A percentile compares a stretch with the other conserved stretches of the same genome.
Evolutionary conservation across 1,139 yeast genomes (phyloP).

Genomic region (Suhomyces bokatorum): DNA sequence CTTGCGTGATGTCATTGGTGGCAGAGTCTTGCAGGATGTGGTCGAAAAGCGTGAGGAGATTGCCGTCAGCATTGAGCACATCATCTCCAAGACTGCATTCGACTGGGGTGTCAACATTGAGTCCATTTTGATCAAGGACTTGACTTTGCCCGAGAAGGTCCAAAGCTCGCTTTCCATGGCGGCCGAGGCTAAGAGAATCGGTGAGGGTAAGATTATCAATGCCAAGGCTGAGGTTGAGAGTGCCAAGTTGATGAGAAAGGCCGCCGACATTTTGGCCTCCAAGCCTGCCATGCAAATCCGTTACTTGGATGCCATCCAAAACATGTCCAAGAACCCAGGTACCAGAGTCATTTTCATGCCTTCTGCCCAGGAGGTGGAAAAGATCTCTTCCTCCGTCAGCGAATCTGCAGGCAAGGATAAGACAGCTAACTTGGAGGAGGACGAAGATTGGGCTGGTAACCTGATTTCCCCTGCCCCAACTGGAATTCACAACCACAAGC

Average conservation of each 20-base stretch:
- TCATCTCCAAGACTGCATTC: slow-evolving; percentile 62
- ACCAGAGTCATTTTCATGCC: slow-evolving; percentile 79
- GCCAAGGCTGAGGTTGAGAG: slow-evolving; percentile 78
- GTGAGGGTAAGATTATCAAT: slow-evolving; percentile 75
- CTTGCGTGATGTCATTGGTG: slow-evolving; percentile 70
- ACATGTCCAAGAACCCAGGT: slow-evolving; percentile 63
- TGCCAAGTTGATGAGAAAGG: slow-evolving; percentile 76
- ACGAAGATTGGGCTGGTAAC: slow-evolving; percentile 19
- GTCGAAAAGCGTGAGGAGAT: slow-evolving; percentile 76
- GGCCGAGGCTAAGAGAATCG: slow-evolving; percentile 74
- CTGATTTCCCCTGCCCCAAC: slow-evolving; percentile 4
- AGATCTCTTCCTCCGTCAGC: slow-evolving; percentile 20
- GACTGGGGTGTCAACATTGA: slow-evolving; percentile 77
- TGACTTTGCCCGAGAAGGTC: slow-evolving; percentile 56
- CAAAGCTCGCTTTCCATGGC: slow-evolving; percentile 70
- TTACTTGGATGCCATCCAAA: slow-evolving; percentile 78
- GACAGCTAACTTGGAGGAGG: slow-evolving; percentile 18
- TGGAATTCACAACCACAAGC: slow-evolving; percentile 12
- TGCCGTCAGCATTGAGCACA: slow-evolving; percentile 63
- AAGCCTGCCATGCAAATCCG: slow-evolving; percentile 81
- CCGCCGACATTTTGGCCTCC: slow-evolving; percentile 74
- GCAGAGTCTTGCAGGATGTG: slow-evolving; percentile 67
- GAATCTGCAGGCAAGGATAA: slow-evolving; percentile 10
- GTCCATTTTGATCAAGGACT: slow-evolving; percentile 68
- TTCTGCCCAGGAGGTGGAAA: slow-evolving; percentile 44